These are phyloP conservation scores for Magnaporthiopsis incrustans DNA, from an alignment of 2,329 filamentous ascomycete genomes.

Conservation along the genomic window DNA sequence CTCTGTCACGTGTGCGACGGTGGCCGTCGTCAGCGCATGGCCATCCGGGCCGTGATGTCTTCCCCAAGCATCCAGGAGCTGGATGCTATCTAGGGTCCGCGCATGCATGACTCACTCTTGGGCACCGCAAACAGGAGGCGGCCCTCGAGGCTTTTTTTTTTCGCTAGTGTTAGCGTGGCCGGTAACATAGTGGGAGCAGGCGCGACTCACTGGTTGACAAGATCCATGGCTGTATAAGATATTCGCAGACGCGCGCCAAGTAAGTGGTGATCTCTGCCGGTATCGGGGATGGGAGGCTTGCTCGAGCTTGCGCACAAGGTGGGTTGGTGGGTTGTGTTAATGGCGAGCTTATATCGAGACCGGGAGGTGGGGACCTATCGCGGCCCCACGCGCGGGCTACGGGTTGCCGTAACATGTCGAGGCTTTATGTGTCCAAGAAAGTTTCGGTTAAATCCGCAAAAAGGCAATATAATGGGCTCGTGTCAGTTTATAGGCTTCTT, in stretches of 20 bases:
- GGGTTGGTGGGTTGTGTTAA: not conserved
- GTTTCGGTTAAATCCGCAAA: too few species aligned
- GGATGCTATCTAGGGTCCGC: too few species aligned
- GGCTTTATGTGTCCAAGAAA: too few species aligned
- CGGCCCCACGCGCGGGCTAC: too few species aligned
- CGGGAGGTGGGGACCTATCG: too few species aligned
- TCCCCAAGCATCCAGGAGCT: too few species aligned
- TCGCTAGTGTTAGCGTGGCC: conserved; percentile 23
- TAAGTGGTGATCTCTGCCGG: not conserved
- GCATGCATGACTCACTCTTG: conserved; percentile 67
- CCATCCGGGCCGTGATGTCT: too few species aligned
- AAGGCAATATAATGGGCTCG: too few species aligned
- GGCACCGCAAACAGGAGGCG: conserved; percentile 95
- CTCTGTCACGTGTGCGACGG: conserved; percentile 46
- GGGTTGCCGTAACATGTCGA: too few species aligned
- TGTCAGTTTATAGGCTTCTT: too few species aligned
- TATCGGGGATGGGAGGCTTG: not conserved
- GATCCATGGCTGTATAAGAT: conserved; percentile 34
- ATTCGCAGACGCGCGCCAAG: not conserved
- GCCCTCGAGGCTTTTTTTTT: conserved; percentile 65
- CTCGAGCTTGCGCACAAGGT: too few species aligned
- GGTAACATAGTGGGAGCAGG: not conserved
- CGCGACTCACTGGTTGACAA: conserved; percentile 42
- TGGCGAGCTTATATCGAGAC: too few species aligned
- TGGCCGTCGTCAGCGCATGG: not conserved